Base-by-base conservation (phyloP, 2,329 filamentous ascomycete species). In the Curvularia lunata region DNA sequence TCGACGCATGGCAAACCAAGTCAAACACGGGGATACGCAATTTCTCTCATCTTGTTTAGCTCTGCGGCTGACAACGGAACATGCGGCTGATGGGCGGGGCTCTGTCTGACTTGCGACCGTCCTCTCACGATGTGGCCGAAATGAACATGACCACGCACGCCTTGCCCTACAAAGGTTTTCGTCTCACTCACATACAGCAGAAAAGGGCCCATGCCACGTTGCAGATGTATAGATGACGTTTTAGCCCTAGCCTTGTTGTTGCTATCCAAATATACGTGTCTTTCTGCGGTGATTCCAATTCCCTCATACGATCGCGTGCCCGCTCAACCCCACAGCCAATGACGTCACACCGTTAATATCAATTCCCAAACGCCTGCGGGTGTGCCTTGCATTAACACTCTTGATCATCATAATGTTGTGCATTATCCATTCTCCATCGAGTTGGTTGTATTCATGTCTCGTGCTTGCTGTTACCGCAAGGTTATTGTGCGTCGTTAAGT, bases 381-480 rank as follows among this genome's bases (percentile, higher is more conserved):
- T 73, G 73, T 75, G 67, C 73, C 73, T 76, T 75, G 72, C 72
- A 75, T 69, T 60, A 62, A 59, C 54, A 54, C 51, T 59, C 48
- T 59, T 67, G 65, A 70, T 71, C 67, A 58, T 43, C 23, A 58
- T 59, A 47, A 59, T 46, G 30, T 50, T 19, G 23, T 56, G 40
- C 47, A 37, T 42, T 12, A 32, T 51, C 52, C 43, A 18, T 46
- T 38, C 54, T 45, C 23, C 52, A 42, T 49, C 55, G 37, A 62
- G 34, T 46, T 28, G 48, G 51, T 48, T 25, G 52, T 51, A 45
- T 51, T 27, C 53, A 54, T 55, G 38, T 45, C 43, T 40, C 54
- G 40, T 64, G 58, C 53, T 48, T 55, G 32, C 48, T 69, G 55
- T 48, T 48, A 45, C 42, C 42, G 55, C 65, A 64, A 64, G 48